phyloP scores from a whole-genome alignment of 2,329 filamentous ascomycete genomes.

The Aspergillus sp. region DNA sequence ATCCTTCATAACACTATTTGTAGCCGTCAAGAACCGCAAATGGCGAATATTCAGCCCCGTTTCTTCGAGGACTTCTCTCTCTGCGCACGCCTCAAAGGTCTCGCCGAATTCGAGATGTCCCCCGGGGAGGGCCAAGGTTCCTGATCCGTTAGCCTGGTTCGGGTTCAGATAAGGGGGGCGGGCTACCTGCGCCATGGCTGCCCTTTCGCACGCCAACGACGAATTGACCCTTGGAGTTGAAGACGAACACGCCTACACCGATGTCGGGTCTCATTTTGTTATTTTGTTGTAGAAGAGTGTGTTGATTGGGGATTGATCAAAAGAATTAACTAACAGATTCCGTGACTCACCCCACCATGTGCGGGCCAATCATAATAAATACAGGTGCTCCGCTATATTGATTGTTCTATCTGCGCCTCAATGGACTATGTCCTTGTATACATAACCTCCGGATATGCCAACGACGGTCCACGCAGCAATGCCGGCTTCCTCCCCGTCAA shows the following conservation, averaged over 20 bases:
- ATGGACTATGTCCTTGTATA: background rate
- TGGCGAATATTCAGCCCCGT: slow-evolving; percentile 55
- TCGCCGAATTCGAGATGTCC: slow-evolving; percentile 70
- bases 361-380: too few relatives aligned
- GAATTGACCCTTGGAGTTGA: slow-evolving; percentile 37
- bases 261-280: slow-evolving; percentile 26
- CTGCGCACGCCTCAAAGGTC: slow-evolving; percentile 54
- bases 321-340: too few relatives aligned
- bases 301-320: background rate
- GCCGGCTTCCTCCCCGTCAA: slow-evolving; percentile 6
- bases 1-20: slow-evolving; percentile 58
- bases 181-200: slow-evolving; percentile 41
- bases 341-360: too few relatives aligned
- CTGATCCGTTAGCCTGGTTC: slow-evolving; percentile 26
- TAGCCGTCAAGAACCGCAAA: slow-evolving; percentile 52
- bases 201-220: slow-evolving; percentile 44
- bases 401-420: too few relatives aligned
- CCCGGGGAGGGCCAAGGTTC: slow-evolving; percentile 62
- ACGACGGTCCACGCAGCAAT: slow-evolving; percentile 10
- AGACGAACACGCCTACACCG: slow-evolving; percentile 45
- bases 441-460: slow-evolving; percentile 8
- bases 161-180: background rate
- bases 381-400: too few relatives aligned
- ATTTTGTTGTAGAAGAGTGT: background rate
- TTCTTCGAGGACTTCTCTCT: slow-evolving; percentile 63